Percentiles rank a stretch among this genome's conserved stretches.
Evolutionary conservation across 2,329 filamentous ascomycete genomes (phyloP).

Genomic region (Mycosphaerella arachidis): DNA sequence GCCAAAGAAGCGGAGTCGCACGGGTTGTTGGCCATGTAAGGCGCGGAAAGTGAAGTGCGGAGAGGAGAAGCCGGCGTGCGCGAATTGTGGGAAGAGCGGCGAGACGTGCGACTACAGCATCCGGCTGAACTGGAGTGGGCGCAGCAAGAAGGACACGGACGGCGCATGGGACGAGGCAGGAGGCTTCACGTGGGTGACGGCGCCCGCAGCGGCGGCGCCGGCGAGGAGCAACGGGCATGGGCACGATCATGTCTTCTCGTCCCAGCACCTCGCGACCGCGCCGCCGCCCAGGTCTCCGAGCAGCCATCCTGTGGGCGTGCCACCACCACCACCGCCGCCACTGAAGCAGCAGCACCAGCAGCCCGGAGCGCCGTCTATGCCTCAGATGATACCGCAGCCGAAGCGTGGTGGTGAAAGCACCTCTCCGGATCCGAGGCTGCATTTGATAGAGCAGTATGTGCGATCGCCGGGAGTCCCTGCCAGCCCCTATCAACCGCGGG

Average conservation of each 20-base stretch:
- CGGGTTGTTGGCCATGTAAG: constrained; percentile 74
- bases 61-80: constrained; percentile 68
- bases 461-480: not conserved
- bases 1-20: constrained; percentile 63
- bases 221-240: constrained; percentile 11
- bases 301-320: constrained; percentile 14
- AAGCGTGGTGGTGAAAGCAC: constrained; percentile 15
- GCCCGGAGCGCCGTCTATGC: too few relatives aligned
- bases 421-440: constrained; percentile 20
- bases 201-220: constrained; percentile 11
- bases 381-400: constrained; percentile 18
- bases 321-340: constrained; percentile 21
- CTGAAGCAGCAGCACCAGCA: too few relatives aligned
- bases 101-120: constrained; percentile 78
- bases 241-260: constrained; percentile 32
- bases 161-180: constrained; percentile 23
- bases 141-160: constrained; percentile 52
- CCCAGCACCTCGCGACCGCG: constrained; percentile 29
- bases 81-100: constrained; percentile 61
- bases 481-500: not conserved
- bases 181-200: constrained; percentile 29
- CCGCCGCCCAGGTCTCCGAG: constrained; percentile 19
- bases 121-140: constrained; percentile 74
- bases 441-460: constrained; percentile 7
- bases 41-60: constrained; percentile 75